Base-by-base conservation (phyloP, 257 asterid species). In the Knoxia roxburghii region DNA sequence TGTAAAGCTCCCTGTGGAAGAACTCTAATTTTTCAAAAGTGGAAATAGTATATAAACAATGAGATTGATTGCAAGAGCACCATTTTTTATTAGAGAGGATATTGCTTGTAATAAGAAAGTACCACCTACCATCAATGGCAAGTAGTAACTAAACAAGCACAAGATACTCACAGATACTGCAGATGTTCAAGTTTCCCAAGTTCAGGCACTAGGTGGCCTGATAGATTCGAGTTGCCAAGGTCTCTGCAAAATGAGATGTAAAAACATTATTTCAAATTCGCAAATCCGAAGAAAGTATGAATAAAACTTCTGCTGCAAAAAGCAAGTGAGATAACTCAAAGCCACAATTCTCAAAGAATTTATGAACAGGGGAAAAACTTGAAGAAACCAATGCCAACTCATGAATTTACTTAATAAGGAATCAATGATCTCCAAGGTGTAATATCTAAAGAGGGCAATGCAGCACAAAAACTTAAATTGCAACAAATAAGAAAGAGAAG, bases 1-100 rank as follows among this genome's bases (percentile, higher is more conserved):
- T 87, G 82, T 92, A 92, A 55, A 92, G 97, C 72, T 92, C 98
- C 76, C 98, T 92, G 88, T 11, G 50, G 11, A 61, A 56, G 73
- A 39, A 62, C 32, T 21, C 41, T 64, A 61, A 46, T 43, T 53
- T 59, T 32, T 57, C 63, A 27, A 40, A 51, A 60, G 54, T 27
- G 58, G 32, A 6, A 61, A 43, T 20, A 23, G 64, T 29, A 61
- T 51, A 49, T 56, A 75, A 68, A 67, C n/a, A 18, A 12, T 46
- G 39, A 45, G 43, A 18, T 56, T 20, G 40, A 53, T 7, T 21
- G 27, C 18, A 60, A 18, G 15, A n/a, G n/a, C n/a, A n/a, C 30
- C 58, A 13, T 27, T 0, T 14, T 9, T 12, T 13, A 1, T 23
- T 40, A 32, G 43, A 35, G 43, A 30, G 54, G 26, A 46, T 27